phyloP scores from a whole-genome alignment of 768 basidiomycete genomes.

The Hypsizygus marmoreus region DNA sequence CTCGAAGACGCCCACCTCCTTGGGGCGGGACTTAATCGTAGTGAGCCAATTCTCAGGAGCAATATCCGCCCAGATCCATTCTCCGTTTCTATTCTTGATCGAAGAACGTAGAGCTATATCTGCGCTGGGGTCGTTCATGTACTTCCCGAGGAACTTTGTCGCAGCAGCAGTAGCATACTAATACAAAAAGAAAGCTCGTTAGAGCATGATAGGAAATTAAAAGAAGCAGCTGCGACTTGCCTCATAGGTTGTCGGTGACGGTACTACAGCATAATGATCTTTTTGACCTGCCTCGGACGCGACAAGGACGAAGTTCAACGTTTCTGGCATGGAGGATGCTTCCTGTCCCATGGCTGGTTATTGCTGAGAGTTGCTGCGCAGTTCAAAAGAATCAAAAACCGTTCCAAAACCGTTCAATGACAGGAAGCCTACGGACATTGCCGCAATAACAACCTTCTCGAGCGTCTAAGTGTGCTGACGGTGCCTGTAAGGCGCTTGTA shows the following conservation, averaged over 20 bases:
- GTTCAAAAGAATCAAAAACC: no score
- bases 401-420: no score
- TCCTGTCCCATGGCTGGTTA: no score
- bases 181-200: neutral
- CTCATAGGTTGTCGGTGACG: constrained; percentile 15
- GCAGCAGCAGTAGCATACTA: constrained; percentile 6
- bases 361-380: no score
- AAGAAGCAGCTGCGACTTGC: neutral
- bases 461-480: no score
- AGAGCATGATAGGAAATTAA: neutral
- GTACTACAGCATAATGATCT: constrained; percentile 13
- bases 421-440: no score
- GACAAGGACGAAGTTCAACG: constrained; percentile 8
- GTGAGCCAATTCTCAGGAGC: constrained; percentile 11
- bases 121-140: neutral
- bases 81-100: constrained; percentile 9
- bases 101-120: constrained; percentile 16
- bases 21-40: neutral
- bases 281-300: neutral
- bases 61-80: constrained; percentile 20
- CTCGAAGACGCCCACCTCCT: constrained; percentile 16
- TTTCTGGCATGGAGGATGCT: neutral
- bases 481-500: no score
- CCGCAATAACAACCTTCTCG: no score
- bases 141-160: constrained; percentile 1